Percentiles rank a stretch among this genome's conserved stretches.
Evolutionary conservation across 108 stramenopile genomes (phyloP).

Genomic region (Cyclotella baltica): DNA sequence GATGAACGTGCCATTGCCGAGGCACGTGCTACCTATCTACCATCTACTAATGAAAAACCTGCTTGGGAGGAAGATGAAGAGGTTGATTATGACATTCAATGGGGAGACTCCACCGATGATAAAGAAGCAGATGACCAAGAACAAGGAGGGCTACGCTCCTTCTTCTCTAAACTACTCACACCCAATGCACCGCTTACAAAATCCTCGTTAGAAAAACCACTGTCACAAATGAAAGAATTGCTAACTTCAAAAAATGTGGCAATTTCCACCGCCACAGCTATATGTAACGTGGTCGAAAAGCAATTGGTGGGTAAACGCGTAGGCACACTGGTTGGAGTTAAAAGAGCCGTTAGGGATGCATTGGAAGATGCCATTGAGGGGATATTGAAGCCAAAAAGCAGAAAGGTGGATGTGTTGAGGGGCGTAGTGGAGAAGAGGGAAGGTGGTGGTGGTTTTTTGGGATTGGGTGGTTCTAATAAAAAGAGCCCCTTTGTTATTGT

Average conservation of each 20-base stretch:
- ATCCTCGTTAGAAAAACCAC: constrained; percentile 73
- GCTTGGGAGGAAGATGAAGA: constrained; percentile 75
- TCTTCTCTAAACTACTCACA: constrained; percentile 62
- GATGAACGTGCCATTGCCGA: constrained; percentile 82
- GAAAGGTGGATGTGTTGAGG: constrained; percentile 65
- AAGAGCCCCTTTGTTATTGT: constrained; percentile 86
- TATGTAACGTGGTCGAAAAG: constrained; percentile 65
- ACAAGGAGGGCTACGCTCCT: constrained; percentile 49
- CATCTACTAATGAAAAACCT: constrained; percentile 78
- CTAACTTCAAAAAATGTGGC: constrained; percentile 94
- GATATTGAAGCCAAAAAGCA: constrained; percentile 58
- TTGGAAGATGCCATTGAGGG: constrained; percentile 74
- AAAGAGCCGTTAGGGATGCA: constrained; percentile 85
- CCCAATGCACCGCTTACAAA: constrained; percentile 65
- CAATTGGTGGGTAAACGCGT: constrained; percentile 76
- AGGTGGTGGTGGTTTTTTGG: constrained; percentile 46
- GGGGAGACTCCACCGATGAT: constrained; percentile 45
- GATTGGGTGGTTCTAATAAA: constrained; percentile 36
- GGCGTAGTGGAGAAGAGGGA: constrained; percentile 68
- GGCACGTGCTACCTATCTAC: constrained; percentile 89
- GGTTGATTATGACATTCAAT: constrained; percentile 44
- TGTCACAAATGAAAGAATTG: constrained; percentile 84
- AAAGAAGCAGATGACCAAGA: constrained; percentile 51
- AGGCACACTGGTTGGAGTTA: constrained; percentile 73
- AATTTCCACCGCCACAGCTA: constrained; percentile 79